phyloP scores from a whole-genome alignment of 371 early-diverging fungal species.

The Mortierella sp. region DNA sequence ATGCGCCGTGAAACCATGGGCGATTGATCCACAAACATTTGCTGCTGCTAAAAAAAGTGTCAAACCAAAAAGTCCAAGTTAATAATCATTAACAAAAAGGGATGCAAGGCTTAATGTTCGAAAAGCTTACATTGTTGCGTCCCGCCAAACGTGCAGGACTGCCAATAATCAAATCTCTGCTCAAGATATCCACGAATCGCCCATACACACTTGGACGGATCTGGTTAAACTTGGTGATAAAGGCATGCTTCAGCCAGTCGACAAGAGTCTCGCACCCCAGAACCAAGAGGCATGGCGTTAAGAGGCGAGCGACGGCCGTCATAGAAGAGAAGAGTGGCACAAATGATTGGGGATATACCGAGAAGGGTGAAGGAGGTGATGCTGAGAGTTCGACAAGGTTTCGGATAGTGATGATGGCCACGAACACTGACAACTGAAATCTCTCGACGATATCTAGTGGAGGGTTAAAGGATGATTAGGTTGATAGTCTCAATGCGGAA shows the following conservation, averaged over 20 bases:
- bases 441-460: slow-evolving; percentile 92
- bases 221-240: slow-evolving; percentile 96
- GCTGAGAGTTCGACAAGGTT: slow-evolving; percentile 92
- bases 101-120: too few species aligned
- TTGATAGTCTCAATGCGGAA: neutral
- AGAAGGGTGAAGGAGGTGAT: slow-evolving; percentile 66
- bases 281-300: slow-evolving; percentile 87
- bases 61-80: slow-evolving; percentile 31
- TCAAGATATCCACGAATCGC: slow-evolving; percentile 86
- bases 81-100: slow-evolving; percentile 16
- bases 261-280: slow-evolving; percentile 90
- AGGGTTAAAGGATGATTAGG: neutral
- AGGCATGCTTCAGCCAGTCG: slow-evolving; percentile 98
- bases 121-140: slow-evolving; percentile 38
- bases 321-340: slow-evolving; percentile 70
- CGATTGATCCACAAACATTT: slow-evolving; percentile 81
- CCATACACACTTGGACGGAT: slow-evolving; percentile 90
- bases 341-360: slow-evolving; percentile 71
- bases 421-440: slow-evolving; percentile 88
- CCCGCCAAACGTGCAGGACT: slow-evolving; percentile 64
- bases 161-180: slow-evolving; percentile 84
- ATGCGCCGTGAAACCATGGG: slow-evolving; percentile 90
- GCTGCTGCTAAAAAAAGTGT: slow-evolving; percentile 39
- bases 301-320: slow-evolving; percentile 68
- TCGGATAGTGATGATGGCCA: slow-evolving; percentile 87